A percentile compares a stretch with the other conserved stretches of the same genome.
Evolutionary conservation across 2,329 filamentous ascomycete genomes (phyloP).

Genomic region (Fusarium pseudocircinatum): DNA sequence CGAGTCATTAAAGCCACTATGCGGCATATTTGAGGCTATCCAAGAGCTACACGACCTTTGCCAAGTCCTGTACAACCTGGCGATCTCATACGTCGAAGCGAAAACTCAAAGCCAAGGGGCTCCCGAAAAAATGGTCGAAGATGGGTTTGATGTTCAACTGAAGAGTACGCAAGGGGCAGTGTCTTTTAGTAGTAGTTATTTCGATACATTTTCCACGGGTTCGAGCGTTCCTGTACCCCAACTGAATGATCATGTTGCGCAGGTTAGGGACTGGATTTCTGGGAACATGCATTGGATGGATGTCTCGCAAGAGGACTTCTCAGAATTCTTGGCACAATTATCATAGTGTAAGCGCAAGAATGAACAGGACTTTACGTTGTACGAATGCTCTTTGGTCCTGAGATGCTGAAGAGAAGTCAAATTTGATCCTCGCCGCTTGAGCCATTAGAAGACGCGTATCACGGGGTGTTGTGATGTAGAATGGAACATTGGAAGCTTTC

Average conservation of each 20-base stretch:
- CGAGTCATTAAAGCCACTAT: background rate
- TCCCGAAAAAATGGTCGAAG: background rate
- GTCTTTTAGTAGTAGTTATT: background rate
- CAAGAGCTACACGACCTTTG: background rate
- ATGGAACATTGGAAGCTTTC: too few relatives aligned
- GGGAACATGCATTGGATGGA: background rate
- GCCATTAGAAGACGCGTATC: too few relatives aligned
- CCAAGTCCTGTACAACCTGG: background rate
- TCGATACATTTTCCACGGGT: background rate
- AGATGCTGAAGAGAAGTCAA: too few relatives aligned
- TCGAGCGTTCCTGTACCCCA: background rate
- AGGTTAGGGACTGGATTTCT: background rate
- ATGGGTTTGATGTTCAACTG: background rate
- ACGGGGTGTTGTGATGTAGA: too few relatives aligned
- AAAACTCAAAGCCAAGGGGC: background rate
- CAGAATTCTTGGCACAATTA: background rate
- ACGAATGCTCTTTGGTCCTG: too few relatives aligned
- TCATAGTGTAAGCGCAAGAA: fast-evolving
- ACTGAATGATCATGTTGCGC: background rate
- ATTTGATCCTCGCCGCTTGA: background rate
- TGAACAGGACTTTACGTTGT: background rate
- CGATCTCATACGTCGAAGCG: background rate
- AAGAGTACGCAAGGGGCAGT: background rate
- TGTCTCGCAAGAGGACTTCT: background rate
- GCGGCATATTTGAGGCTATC: background rate